Evolutionary conservation across 805 yeast species (phyloP), one percentile per base, ranked within the genome.

Genomic region (Sugiyamaella qingdaonensis): DNA sequence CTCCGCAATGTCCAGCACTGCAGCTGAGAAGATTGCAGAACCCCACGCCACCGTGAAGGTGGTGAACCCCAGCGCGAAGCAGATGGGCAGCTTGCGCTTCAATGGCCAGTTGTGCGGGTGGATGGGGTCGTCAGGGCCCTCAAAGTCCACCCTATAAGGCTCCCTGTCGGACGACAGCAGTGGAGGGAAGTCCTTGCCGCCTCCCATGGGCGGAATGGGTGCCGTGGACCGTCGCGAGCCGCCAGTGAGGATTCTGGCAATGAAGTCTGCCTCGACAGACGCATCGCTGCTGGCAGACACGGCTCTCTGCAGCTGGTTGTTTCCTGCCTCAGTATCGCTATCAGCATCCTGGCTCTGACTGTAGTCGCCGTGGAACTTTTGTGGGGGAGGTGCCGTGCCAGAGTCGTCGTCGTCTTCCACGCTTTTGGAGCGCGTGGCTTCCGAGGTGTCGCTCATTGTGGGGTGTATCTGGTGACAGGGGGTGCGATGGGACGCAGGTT

Each of bases 101-200:
- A 70, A 13, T 0, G 84, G 65, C 90, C 91, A 88, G 66, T 89
- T 89, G 65, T 82, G 85, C 0, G 97, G 96, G 66, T 84, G 88
- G 9, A 68, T 54, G 1, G 95, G 95, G 65, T 90, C 97, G 48
- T 82, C 74, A 1, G 85, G 84, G 0, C 95, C 95, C 64, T 86
- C 86, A 62, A 76, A 88, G 2, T 84, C 76, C 7, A 89, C 96
- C 10, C 80, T 75, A 64, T 82, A 89, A 1, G 72, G 52, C 4
- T 53, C 57, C 33, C 57, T 35, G 35, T 58, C 56, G n/a, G 46
- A 42, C 4, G 32, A 32, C n/a, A 60, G 54, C 11, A 41, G 29
- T 2, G 63, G 61, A 1, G 61, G 61, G 43, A 47, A 58, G 21
- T 56, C 59, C 9, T 52, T 41, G 4, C 58, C 59, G n/a, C 60